Percentiles rank a stretch among this genome's conserved stretches.
These are phyloP conservation scores for Cucumis cinereus DNA, from an alignment of 306 rosid species.

Conservation along the genomic window DNA sequence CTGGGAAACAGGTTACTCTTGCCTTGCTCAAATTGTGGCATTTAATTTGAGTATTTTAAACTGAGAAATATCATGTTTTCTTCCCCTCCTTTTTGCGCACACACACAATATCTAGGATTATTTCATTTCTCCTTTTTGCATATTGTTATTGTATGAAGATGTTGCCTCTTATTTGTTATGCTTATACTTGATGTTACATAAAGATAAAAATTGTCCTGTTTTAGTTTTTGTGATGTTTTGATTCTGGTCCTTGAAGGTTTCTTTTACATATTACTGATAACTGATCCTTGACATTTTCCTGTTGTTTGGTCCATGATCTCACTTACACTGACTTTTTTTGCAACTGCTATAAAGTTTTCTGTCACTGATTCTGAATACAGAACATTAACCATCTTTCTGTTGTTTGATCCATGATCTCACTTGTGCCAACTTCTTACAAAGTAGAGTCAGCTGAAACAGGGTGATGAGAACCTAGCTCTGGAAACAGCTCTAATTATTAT, in stretches of 20 bases:
- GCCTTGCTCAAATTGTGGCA: neutral
- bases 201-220: neutral
- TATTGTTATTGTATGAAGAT: neutral
- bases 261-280: neutral
- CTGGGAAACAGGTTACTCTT: neutral
- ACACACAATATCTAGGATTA: no score
- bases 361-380: neutral
- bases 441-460: conserved; percentile 60
- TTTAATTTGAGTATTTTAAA: neutral
- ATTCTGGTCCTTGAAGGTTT: conserved; percentile 8
- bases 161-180: neutral
- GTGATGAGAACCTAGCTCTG: conserved; percentile 62
- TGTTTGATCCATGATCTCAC: neutral
- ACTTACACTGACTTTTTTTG: conserved; percentile 17
- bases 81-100: neutral
- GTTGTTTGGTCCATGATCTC: neutral
- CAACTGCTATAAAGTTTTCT: conserved; percentile 9
- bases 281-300: neutral
- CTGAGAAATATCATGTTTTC: neutral
- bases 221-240: neutral
- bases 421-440: conserved; percentile 25
- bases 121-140: neutral
- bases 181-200: neutral
- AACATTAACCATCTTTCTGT: neutral
- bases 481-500: conserved; percentile 68